Evolutionary conservation across 371 early-diverging fungal genomes (phyloP).

Genomic region (Fennellomyces sp.): DNA sequence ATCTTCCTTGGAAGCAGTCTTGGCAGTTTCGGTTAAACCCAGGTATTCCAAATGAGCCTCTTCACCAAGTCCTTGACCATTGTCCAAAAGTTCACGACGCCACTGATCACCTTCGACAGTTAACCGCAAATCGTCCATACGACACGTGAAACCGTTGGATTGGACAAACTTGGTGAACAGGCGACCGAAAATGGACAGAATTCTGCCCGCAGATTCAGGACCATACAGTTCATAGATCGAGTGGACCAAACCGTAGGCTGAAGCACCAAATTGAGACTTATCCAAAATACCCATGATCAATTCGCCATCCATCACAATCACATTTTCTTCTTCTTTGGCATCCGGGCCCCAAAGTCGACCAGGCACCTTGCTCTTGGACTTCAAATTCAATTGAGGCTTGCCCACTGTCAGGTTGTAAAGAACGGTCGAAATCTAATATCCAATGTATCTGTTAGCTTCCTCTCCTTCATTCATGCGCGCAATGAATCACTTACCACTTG

Average conservation of each 20-base stretch:
- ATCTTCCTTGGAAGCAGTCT: slow-evolving; percentile 31
- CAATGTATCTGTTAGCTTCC: background rate
- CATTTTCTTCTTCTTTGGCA: slow-evolving; percentile 83
- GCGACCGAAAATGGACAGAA: slow-evolving; percentile 94
- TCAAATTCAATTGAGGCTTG: slow-evolving; percentile 80
- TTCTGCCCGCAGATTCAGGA: slow-evolving; percentile 87
- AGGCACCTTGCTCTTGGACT: slow-evolving; percentile 86
- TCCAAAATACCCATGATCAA: slow-evolving; percentile 96
- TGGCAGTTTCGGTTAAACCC: slow-evolving; percentile 60
- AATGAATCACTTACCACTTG: slow-evolving; percentile 69
- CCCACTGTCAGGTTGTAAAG: slow-evolving; percentile 85
- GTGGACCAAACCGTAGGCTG: slow-evolving; percentile 95
- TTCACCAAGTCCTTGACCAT: slow-evolving; percentile 59
- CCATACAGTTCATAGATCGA: slow-evolving; percentile 97
- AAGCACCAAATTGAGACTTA: slow-evolving; percentile 97
- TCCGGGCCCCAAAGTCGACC: slow-evolving; percentile 85
- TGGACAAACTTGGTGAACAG: slow-evolving; percentile 95
- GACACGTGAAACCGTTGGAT: slow-evolving; percentile 92
- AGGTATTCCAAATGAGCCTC: slow-evolving; percentile 78
- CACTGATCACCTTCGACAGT: slow-evolving; percentile 81
- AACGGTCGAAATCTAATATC: slow-evolving; percentile 73
- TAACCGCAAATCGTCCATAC: slow-evolving; percentile 98
- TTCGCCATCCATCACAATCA: slow-evolving; percentile 86
- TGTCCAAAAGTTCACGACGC: slow-evolving; percentile 69
- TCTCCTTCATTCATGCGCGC: background rate